Evolutionary conservation across 2,329 filamentous ascomycete species (phyloP).

Genomic region (Hypoxylon sp.): DNA sequence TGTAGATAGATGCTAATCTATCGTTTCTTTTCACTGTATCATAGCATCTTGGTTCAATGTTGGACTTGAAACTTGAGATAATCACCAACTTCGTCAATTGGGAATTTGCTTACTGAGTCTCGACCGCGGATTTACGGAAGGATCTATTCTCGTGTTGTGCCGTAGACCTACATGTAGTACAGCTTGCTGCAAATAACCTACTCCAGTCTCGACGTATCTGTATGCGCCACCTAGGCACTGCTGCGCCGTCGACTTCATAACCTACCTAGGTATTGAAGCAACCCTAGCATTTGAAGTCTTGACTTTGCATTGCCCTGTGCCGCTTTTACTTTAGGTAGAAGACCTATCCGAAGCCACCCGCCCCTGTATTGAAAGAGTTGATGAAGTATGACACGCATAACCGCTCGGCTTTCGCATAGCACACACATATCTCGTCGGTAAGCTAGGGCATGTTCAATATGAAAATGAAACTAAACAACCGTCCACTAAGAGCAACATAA

Average conservation of each 20-base stretch:
- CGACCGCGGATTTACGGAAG: background rate
- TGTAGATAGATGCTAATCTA: background rate
- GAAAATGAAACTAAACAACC: background rate
- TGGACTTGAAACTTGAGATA: background rate
- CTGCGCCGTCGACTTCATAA: slow-evolving; percentile 14
- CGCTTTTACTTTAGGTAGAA: background rate
- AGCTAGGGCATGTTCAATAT: background rate
- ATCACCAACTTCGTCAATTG: background rate
- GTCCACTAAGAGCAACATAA: background rate
- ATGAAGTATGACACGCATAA: background rate
- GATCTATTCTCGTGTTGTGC: background rate
- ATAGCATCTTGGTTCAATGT: background rate
- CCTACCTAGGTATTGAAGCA: background rate
- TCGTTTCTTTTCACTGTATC: background rate
- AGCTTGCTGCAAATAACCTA: background rate
- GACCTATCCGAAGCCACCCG: background rate
- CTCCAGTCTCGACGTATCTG: background rate
- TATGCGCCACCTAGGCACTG: slow-evolving; percentile 13
- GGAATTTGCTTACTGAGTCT: background rate
- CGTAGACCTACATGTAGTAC: background rate
- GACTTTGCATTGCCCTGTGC: background rate
- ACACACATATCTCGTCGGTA: background rate
- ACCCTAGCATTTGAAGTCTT: background rate
- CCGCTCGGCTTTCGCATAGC: background rate
- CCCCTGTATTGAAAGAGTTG: background rate